These are phyloP conservation scores for Nectriaceae sp. DNA, from an alignment of 2,329 filamentous ascomycete genomes.

Conservation along the genomic window DNA sequence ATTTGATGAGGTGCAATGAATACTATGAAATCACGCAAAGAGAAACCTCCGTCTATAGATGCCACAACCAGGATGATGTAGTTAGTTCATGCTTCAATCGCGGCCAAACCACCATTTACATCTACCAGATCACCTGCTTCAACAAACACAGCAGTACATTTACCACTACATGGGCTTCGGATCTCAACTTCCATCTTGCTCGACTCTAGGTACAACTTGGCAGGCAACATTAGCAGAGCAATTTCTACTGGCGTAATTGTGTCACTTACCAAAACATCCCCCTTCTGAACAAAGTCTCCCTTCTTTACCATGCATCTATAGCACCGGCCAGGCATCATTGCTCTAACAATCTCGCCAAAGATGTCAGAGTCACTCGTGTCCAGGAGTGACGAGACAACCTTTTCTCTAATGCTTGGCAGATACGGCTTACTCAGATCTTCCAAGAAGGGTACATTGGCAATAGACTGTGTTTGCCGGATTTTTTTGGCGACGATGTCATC, in stretches of 20 bases:
- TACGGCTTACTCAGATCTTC: constrained; percentile 31
- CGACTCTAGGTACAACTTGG: constrained; percentile 37
- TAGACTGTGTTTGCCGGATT: constrained; percentile 23
- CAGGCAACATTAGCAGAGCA: constrained; percentile 5
- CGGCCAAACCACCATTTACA: constrained; percentile 28
- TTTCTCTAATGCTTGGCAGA: constrained; percentile 10
- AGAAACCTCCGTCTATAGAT: too few species aligned
- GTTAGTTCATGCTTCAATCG: constrained; percentile 22
- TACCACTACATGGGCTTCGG: constrained; percentile 29
- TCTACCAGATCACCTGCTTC: constrained; percentile 32
- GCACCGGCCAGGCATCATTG: constrained; percentile 37
- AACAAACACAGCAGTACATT: constrained; percentile 27
- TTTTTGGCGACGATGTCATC: constrained; percentile 24
- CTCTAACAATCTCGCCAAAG: constrained; percentile 28
- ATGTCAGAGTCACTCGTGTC: constrained; percentile 1
- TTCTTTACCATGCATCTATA: constrained; percentile 33
- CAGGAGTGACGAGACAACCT: not conserved
- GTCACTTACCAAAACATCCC: constrained; percentile 30
- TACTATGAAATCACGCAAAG: too few species aligned
- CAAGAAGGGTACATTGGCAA: constrained; percentile 30
- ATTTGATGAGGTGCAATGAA: too few species aligned
- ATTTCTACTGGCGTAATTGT: not conserved
- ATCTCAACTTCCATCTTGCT: constrained; percentile 42
- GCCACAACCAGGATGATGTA: too few species aligned
- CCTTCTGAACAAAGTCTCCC: constrained; percentile 26